These are phyloP conservation scores for Suillus weaverae DNA, from an alignment of 768 basidiomycete genomes.

Conservation along the genomic window DNA sequence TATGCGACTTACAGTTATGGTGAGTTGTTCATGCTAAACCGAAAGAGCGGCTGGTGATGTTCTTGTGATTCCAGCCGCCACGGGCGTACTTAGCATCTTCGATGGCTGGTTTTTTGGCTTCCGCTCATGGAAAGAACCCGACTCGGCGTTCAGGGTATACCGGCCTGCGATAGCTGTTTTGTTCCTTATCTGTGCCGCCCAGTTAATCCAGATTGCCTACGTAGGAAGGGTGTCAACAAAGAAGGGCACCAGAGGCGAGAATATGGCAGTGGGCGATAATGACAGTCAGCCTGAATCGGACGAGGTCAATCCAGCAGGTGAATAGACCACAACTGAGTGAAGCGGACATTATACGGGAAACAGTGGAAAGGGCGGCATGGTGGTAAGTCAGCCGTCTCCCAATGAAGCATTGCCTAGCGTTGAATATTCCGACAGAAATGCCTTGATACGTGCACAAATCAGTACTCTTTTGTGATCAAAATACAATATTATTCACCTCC, in stretches of 20 bases:
- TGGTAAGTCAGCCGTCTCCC: background rate
- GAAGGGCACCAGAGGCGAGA: background rate
- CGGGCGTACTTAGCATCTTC: background rate
- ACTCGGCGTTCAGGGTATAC: slow-evolving; percentile 29
- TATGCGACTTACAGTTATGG: background rate
- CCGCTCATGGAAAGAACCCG: too few species aligned
- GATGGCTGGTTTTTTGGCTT: background rate
- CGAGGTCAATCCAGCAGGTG: background rate
- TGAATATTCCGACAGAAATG: background rate
- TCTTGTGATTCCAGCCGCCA: background rate
- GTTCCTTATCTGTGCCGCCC: fast-evolving
- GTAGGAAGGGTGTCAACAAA: background rate
- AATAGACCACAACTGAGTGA: background rate
- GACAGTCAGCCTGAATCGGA: background rate
- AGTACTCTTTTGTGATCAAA: background rate
- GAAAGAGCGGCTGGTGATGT: background rate
- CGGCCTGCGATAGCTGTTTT: fast-evolving
- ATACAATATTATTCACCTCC: background rate
- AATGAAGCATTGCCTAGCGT: background rate
- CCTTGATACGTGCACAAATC: background rate
- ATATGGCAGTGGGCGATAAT: background rate
- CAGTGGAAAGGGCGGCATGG: background rate
- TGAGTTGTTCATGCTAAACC: background rate
- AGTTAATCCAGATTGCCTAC: background rate
- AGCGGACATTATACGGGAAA: background rate